A percentile compares a stretch with the other conserved stretches of the same genome.
Evolutionary conservation across 2,329 filamentous ascomycete genomes (phyloP).

Genomic region (Chlorencoelia australis): DNA sequence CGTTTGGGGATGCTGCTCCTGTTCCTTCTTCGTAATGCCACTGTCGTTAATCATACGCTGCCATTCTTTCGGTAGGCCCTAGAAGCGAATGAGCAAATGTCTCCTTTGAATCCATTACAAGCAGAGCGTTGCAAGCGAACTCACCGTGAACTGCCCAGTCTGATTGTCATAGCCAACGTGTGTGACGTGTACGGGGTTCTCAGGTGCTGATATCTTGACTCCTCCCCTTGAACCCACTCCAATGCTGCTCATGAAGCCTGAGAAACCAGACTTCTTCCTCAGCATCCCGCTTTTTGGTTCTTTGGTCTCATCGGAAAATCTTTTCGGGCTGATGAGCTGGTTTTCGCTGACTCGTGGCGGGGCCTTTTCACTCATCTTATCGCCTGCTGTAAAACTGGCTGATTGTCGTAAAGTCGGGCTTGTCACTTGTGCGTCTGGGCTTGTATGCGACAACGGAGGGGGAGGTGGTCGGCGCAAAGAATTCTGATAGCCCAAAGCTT

Average conservation of each 20-base stretch:
- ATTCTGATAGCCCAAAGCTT: constrained; percentile 26
- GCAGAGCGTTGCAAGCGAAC: constrained; percentile 9
- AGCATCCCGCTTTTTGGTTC: constrained; percentile 50
- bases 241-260: constrained; percentile 73
- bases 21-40: constrained; percentile 91
- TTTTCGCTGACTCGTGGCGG: constrained; percentile 34
- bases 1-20: constrained; percentile 89
- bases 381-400: constrained; percentile 49
- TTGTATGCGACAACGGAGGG: constrained; percentile 39
- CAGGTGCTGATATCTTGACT: constrained; percentile 90
- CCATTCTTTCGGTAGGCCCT: constrained; percentile 97
- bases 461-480: constrained; percentile 32
- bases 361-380: constrained; percentile 39
- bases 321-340: constrained; percentile 48
- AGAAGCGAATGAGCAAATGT: too few relatives aligned
- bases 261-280: constrained; percentile 82
- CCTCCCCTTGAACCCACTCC: constrained; percentile 77
- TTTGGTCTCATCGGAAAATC: constrained; percentile 69
- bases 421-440: constrained; percentile 42
- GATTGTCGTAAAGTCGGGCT: constrained; percentile 54
- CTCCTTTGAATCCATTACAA: constrained; percentile 15
- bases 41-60: constrained; percentile 90
- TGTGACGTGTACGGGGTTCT: constrained; percentile 95
- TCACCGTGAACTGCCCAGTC: constrained; percentile 89
- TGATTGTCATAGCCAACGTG: constrained; percentile 96